Evolutionary conservation across 2,329 filamentous ascomycete species (phyloP).

Genomic region (Fusarium sp.): DNA sequence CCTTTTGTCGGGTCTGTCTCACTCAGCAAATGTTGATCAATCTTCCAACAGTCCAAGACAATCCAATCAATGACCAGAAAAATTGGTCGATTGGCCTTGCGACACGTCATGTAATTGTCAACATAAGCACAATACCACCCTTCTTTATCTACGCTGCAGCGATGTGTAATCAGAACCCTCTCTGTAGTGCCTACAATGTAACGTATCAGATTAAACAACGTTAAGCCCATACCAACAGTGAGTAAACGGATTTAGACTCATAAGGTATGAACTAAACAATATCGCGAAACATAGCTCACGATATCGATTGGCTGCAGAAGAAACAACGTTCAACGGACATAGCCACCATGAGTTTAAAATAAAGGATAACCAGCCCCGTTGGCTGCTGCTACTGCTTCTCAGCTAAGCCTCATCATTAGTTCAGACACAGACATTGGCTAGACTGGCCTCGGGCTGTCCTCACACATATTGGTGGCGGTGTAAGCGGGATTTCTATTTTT

Average conservation of each 20-base stretch:
- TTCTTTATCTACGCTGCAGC: not conserved
- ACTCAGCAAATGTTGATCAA: slow-evolving; percentile 14
- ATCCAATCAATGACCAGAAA: not conserved
- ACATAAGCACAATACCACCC: slow-evolving; percentile 17
- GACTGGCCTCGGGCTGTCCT: not conserved
- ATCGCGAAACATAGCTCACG: not conserved
- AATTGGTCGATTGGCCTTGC: not conserved
- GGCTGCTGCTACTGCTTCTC: not conserved
- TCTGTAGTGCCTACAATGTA: not conserved
- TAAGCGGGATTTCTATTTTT: not conserved
- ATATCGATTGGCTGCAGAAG: not conserved
- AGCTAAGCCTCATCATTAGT: not conserved
- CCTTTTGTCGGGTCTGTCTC: slow-evolving; percentile 6
- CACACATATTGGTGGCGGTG: slow-evolving; percentile 19
- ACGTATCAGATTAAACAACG: not conserved
- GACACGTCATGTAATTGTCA: slow-evolving; percentile 4
- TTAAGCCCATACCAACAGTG: too few species aligned
- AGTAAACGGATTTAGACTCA: not conserved
- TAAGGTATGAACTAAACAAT: not conserved
- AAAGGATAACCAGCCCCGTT: slow-evolving; percentile 1
- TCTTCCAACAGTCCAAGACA: not conserved
- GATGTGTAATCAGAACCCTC: not conserved
- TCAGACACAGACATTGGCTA: not conserved
- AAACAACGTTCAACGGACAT: not conserved
- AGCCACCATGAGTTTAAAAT: slow-evolving; percentile 5